Evolutionary conservation across 441 rosid genomes (phyloP), one percentile per base, ranked within the genome.

Genomic region (Bocquillonia castaneifolia): DNA sequence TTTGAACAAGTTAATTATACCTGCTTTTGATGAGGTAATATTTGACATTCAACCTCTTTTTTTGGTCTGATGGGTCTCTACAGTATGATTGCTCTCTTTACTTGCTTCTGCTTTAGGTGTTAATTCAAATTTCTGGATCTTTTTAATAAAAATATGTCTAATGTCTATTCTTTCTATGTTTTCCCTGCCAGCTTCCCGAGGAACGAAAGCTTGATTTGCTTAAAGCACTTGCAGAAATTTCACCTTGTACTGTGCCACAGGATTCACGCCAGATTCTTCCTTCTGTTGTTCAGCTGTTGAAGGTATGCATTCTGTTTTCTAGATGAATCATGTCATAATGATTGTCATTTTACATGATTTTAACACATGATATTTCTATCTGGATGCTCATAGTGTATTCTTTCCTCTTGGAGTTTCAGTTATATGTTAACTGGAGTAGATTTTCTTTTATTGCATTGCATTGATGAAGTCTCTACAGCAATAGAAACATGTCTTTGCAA

Each of bases 181-280:
- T 53, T 66, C 57, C 50, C 40, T 77, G 60, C 42, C 88, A 94
- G 99, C 98, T 94, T 76, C 99, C 92, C 10, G 97, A 92, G 81
- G 97, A 87, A 70, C 82, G 98, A 75, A 92, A 88, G 76, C 93
- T 94, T 64, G 99, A 94, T 83, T 79, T 92, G 79, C 97, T 92
- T 62, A 94, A 92, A 78, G 93, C 89, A 37, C 87, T 94, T 55
- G 94, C 97, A 67, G 99, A 94, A 78, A 87, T 84, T 56, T 90
- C 98, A 8, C 93, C 98, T 73, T 87, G 83, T 78, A 84, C 96
- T 36, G 80, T 84, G 39, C 91, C 97, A 26, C 98, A 87, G 67
- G 99, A 92, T 78, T 90, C 98, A 69, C 85, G 97, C 36, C 98
- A 94, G 81, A 82, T 85, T 71, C 94, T 94, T 80, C 92, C 99